Evolutionary conservation across 2,329 filamentous ascomycete genomes (phyloP), one percentile per base, ranked within the genome.

Genomic region (Blastomyces silverae): DNA sequence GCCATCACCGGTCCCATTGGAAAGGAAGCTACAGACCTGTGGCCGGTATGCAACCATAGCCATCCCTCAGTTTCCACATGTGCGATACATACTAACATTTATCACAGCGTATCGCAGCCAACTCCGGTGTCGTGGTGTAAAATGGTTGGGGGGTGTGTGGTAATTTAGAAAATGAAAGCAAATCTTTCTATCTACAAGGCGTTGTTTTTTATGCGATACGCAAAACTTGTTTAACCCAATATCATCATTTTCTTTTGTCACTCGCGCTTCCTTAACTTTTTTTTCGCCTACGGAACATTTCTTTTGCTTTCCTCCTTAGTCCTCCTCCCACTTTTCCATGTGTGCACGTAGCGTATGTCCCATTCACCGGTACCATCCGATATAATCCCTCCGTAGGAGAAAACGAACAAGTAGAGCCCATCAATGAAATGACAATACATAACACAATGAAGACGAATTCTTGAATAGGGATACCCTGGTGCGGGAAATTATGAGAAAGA

Each of bases 41-140:
- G 94, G 94, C 94, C 94, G 80, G 91, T 93, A 86, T 83, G 89
- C 86, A 69, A 55, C 8, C 25, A 37, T 25, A 42, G 1, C 7
- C n/a, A 48, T 57, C 42, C 61, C 37, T 50, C 8, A 46, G 44
- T 15, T 20, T 20, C 11, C 4, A 6, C 11, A 2, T 44, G 20
- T 50, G 59, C 52, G 8, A 65, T 28, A 17, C 48, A 62, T 64
- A 61, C 75, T 82, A 73, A 82, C 74, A 61, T 67, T 22, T 4
- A 28, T 20, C 60, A 55, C 72, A 93, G 89, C 93, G 93, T 97
- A 97, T 97, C 83, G 94, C 94, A 82, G 92, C 88, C 87, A 99
- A 99, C 90, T 96, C 93, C 69, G 94, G 94, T 88, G 94, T 99
- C 79, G 94, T 99, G 81, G 99, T 99, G 94, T 99, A 91, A 96